Evolutionary conservation across 306 rosid genomes (phyloP).

Genomic region (Cucumis hystrix): DNA sequence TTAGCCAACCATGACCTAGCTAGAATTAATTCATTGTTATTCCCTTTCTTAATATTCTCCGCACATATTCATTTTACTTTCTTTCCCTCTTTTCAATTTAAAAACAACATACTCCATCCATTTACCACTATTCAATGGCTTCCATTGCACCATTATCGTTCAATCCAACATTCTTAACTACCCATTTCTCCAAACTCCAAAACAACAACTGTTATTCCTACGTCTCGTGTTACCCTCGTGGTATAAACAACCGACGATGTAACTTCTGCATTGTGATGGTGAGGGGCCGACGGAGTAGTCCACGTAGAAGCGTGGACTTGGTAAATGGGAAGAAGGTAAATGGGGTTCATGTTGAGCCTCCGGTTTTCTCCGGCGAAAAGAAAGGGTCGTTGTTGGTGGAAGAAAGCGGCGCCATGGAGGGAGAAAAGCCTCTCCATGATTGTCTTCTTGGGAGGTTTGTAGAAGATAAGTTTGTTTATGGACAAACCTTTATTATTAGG

Average conservation of each 20-base stretch:
- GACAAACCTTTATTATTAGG: slow-evolving; percentile 63
- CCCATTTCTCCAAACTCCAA: background rate
- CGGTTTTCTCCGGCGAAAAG: background rate
- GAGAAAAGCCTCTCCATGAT: slow-evolving; percentile 28
- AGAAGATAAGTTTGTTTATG: slow-evolving; percentile 52
- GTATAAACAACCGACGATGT: slow-evolving; percentile 4
- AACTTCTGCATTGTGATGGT: slow-evolving; percentile 7
- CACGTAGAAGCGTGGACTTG: slow-evolving; percentile 13
- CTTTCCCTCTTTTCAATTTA: background rate
- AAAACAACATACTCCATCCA: background rate
- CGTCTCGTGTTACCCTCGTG: no score
- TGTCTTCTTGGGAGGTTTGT: slow-evolving; percentile 59
- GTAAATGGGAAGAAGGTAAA: slow-evolving; percentile 41
- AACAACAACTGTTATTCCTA: background rate
- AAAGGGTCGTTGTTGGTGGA: background rate
- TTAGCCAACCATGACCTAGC: background rate
- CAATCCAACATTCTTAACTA: background rate
- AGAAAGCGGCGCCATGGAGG: background rate
- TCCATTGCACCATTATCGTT: background rate
- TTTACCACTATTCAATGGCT: background rate
- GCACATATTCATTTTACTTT: background rate
- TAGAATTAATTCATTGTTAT: background rate
- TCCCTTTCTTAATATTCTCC: background rate
- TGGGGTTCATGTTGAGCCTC: slow-evolving; percentile 22
- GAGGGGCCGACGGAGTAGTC: slow-evolving; percentile 6